These are phyloP conservation scores for Hyaloperonospora brassicae DNA, from an alignment of 352 stramenopile genomes.

Conservation along the genomic window DNA sequence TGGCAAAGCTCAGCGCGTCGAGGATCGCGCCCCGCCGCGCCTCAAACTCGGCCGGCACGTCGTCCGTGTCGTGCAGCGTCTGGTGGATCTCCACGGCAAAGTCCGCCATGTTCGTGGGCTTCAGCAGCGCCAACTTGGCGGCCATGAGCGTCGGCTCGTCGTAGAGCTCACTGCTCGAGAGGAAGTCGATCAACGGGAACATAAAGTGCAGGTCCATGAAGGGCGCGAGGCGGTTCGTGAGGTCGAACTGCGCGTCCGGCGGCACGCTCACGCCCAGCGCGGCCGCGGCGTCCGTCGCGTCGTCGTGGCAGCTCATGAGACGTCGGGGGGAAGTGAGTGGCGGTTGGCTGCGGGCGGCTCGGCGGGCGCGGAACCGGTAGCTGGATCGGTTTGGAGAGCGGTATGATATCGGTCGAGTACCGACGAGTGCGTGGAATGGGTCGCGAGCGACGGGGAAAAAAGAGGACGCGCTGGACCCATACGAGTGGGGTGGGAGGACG, in stretches of 20 bases:
- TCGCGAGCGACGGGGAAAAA: too few relatives aligned
- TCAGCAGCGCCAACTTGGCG: conserved; percentile 88
- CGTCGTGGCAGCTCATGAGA: conserved; percentile 32
- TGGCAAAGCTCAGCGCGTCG: conserved; percentile 64
- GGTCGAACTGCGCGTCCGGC: conserved; percentile 83
- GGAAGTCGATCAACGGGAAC: conserved; percentile 95
- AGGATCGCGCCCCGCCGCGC: conserved; percentile 64
- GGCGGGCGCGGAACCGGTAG: too few relatives aligned
- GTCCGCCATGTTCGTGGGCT: conserved; percentile 95
- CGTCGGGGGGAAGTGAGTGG: background rate
- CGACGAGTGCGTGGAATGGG: too few relatives aligned
- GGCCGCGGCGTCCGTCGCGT: conserved; percentile 32
- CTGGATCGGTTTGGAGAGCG: too few relatives aligned
- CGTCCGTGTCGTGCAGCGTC: conserved; percentile 77
- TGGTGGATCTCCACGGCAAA: conserved; percentile 95
- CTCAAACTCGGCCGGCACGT: conserved; percentile 79
- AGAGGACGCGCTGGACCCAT: too few relatives aligned
- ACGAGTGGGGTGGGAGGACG: too few relatives aligned
- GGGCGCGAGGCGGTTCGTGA: conserved; percentile 90
- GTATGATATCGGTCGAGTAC: too few relatives aligned
- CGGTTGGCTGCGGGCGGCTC: too few relatives aligned
- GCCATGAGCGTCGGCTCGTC: conserved; percentile 86
- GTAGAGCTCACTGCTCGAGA: conserved; percentile 87
- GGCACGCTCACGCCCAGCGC: conserved; percentile 35
- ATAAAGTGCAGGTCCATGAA: conserved; percentile 97